These are phyloP conservation scores for Pisolithus thermaeus DNA, from an alignment of 1,284 basidiomycete species.

Conservation along the genomic window DNA sequence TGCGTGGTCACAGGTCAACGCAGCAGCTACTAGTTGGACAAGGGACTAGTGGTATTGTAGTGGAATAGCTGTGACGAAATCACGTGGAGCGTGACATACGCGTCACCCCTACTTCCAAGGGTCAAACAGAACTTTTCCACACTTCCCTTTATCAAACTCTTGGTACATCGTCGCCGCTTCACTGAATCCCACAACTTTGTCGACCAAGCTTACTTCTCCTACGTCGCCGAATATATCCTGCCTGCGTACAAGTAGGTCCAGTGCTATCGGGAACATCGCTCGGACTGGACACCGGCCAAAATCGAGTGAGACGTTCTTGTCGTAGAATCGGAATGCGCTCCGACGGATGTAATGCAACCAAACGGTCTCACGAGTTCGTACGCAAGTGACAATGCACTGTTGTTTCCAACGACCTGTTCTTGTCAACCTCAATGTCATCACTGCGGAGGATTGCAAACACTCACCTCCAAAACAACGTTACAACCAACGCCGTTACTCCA, in stretches of 20 bases:
- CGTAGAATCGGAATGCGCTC: conserved; percentile 58
- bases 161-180: conserved; percentile 54
- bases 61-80: neutral
- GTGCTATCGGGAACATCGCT: conserved; percentile 70
- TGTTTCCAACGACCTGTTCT: conserved; percentile 73
- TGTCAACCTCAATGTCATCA: neutral
- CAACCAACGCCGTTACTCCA: conserved; percentile 57
- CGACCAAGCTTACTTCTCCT: conserved; percentile 57
- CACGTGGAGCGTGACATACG: conserved; percentile 18
- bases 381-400: conserved; percentile 63
- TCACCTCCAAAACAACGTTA: conserved; percentile 62
- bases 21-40: no score
- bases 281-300: conserved; percentile 87
- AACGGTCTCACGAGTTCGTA: conserved; percentile 77
- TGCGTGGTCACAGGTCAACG: neutral
- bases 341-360: conserved; percentile 76
- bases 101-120: conserved; percentile 42
- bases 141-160: conserved; percentile 61
- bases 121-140: conserved; percentile 71
- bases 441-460: neutral
- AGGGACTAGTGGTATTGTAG: neutral
- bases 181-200: conserved; percentile 53
- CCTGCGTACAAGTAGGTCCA: conserved; percentile 63
- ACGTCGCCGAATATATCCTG: conserved; percentile 66
- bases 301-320: conserved; percentile 77